Percentiles rank a stretch among this genome's conserved stretches.
Evolutionary conservation across 2,329 filamentous ascomycete species (phyloP).

Genomic region (Cytospora leucostoma): DNA sequence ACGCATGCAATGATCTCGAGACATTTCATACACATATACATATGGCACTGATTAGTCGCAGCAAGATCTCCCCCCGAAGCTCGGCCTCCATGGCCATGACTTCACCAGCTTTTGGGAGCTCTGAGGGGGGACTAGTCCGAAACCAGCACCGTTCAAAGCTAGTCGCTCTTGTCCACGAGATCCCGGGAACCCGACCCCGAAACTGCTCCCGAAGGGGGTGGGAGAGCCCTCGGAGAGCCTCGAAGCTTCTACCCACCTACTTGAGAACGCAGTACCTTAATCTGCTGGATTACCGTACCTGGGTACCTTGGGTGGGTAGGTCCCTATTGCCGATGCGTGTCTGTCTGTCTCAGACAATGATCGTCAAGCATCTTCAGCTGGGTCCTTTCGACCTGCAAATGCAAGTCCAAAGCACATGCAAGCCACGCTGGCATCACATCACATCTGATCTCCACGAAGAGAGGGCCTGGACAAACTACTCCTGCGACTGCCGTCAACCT

Average conservation of each 20-base stretch:
- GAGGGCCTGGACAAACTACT: no score
- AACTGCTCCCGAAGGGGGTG: no score
- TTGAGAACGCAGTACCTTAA: no score
- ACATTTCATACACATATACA: not conserved
- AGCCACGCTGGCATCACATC: slow-evolving; percentile 3
- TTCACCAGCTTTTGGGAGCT: not conserved
- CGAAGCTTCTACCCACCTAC: not conserved
- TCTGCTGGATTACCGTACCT: no score
- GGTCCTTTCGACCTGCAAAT: no score
- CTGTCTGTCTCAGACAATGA: not conserved
- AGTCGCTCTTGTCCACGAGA: not conserved
- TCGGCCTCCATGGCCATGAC: not conserved
- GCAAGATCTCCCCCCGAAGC: not conserved
- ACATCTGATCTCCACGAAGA: not conserved
- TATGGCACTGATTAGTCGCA: not conserved
- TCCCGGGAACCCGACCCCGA: not conserved
- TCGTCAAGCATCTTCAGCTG: not conserved
- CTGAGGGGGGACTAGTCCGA: not conserved
- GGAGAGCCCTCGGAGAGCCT: not conserved
- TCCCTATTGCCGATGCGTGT: no score
- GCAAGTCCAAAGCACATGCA: not conserved
- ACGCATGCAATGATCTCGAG: not conserved
- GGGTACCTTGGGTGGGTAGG: no score
- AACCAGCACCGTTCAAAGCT: not conserved
- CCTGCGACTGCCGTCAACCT: not conserved